Evolutionary conservation across 2,329 filamentous ascomycete genomes (phyloP), one percentile per base, ranked within the genome.

Genomic region (Rhytidhysteron rufulum): DNA sequence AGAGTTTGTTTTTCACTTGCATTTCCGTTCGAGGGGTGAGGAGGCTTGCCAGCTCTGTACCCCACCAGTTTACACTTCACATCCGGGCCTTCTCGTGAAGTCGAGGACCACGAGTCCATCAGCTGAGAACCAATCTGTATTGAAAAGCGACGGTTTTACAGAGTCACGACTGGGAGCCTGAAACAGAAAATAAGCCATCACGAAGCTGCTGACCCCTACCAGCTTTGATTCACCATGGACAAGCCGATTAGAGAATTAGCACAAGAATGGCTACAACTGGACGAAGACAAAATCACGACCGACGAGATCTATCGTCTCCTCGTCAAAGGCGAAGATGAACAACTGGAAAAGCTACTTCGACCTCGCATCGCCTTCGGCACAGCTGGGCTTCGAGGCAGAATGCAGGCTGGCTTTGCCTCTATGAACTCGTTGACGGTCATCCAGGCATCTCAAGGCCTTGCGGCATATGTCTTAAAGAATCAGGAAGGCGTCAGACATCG

Each of bases 381-480:
- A 5, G 77, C 78, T 29, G 80, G 80, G 31, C 67, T 84, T 7
- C 71, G 80, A 33, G 78, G 78, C n/a, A 71, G 73, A 27, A 84
- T 84, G 80, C 74, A 79, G 50, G 80, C 79, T 32, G 80, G 80
- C 4, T 83, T 82, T 57, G 72, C 79, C 3, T 75, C 72, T 49
- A 77, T 80, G 70, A 80, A 80, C 57, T 71, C 68, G 13, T 60
- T 80, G 40, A 80, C 76, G 1, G 73, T 80, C 43, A 79, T 80
- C 41, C 76, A 83, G 62, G 78, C 80, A 30, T 82, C 80, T 0
- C 79, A 83, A 58, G 80, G 80, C n/a, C 65, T 83, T 21, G 80
- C 79, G 32, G 74, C 74, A 45, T 82, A 81, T 52, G 65, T 83
- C 19, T 61, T 75, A 34, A 55, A 71, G 16, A 68, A 70, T 21